Evolutionary conservation across 352 stramenopile genomes (phyloP).

Genomic region (Albugo laibachii): DNA sequence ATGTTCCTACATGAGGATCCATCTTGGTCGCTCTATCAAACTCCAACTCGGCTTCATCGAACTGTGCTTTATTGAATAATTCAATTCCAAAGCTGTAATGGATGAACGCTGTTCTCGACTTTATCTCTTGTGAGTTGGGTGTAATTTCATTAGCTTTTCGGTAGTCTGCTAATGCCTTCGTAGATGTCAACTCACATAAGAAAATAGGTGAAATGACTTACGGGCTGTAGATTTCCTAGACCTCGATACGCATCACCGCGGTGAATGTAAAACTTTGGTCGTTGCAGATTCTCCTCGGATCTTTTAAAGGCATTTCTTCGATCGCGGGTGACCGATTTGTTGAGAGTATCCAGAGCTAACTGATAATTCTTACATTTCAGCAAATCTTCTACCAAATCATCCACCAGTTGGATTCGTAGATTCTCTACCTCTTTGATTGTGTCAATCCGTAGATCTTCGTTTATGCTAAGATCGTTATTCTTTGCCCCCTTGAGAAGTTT

Average conservation of each 20-base stretch:
- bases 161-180: constrained; percentile 57
- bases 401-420: neutral
- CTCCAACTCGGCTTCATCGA: constrained; percentile 59
- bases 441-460: constrained; percentile 48
- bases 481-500: neutral
- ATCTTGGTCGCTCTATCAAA: constrained; percentile 34
- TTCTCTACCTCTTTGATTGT: constrained; percentile 31
- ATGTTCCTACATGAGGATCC: constrained; percentile 26
- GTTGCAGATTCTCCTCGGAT: constrained; percentile 21
- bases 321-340: constrained; percentile 17
- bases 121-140: constrained; percentile 23
- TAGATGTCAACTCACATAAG: neutral
- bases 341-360: neutral
- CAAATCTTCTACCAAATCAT: neutral
- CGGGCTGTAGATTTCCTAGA: constrained; percentile 46
- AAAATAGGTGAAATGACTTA: constrained; percentile 9
- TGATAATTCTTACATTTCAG: neutral
- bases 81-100: constrained; percentile 70
- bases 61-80: constrained; percentile 50
- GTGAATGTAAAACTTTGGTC: constrained; percentile 40
- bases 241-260: constrained; percentile 55
- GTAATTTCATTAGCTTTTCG: constrained; percentile 42
- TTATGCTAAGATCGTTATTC: neutral
- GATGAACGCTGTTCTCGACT: constrained; percentile 41
- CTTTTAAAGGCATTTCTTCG: constrained; percentile 23